A percentile compares a stretch with the other conserved stretches of the same genome.
These are phyloP conservation scores for Mallotus japonicus DNA, from an alignment of 441 rosid genomes.

Conservation along the genomic window DNA sequence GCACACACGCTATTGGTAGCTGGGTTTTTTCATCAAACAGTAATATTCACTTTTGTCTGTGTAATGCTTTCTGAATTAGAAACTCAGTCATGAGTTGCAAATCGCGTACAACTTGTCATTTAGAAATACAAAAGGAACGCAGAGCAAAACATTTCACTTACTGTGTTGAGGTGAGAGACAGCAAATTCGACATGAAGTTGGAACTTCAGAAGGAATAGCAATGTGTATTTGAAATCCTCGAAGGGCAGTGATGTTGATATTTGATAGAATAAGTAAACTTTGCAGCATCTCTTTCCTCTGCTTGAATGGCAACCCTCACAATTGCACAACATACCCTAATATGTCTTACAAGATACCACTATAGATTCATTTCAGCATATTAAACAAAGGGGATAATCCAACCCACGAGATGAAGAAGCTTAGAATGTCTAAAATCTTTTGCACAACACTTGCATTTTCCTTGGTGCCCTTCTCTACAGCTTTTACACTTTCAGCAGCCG, in stretches of 20 bases:
- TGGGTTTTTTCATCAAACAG: not conserved
- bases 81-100: no score
- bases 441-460: conserved; percentile 23
- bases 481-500: conserved; percentile 27
- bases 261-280: conserved; percentile 3
- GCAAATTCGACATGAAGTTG: not conserved
- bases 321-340: not conserved
- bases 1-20: no score
- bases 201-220: not conserved
- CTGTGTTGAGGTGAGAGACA: not conserved
- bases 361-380: conserved; percentile 17
- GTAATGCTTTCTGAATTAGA: no score
- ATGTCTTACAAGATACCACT: not conserved
- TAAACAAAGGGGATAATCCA: conserved; percentile 8
- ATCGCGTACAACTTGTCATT: not conserved
- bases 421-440: conserved; percentile 34
- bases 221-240: not conserved
- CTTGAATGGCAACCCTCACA: not conserved
- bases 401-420: conserved; percentile 32
- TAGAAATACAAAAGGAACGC: not conserved
- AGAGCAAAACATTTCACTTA: not conserved
- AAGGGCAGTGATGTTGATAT: not conserved
- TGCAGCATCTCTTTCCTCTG: not conserved
- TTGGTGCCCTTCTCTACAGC: conserved; percentile 13
- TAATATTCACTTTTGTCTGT: not conserved